phyloP scores from a whole-genome alignment of 2,329 filamentous ascomycete species.

The Cytospora leucostoma region DNA sequence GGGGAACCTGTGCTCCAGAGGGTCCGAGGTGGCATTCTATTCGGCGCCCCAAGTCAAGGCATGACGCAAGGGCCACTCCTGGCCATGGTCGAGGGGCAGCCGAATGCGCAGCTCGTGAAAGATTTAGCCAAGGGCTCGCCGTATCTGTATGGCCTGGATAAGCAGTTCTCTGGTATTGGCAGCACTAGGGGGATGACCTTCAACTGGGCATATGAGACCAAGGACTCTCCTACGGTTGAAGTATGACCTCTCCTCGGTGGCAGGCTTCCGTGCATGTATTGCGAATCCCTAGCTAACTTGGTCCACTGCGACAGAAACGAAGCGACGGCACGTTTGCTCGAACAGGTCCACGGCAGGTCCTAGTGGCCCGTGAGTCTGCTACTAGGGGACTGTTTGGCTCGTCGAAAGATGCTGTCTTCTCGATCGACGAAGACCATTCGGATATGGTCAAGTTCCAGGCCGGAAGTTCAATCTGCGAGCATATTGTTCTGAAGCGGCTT shows the following conservation, averaged over 20 bases:
- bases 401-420: constrained; percentile 21
- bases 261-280: too few species aligned
- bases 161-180: constrained; percentile 27
- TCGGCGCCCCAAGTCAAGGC: constrained; percentile 32
- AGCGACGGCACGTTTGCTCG: constrained; percentile 19
- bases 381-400: constrained; percentile 27
- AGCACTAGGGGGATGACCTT: constrained; percentile 11
- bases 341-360: constrained; percentile 25
- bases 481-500: too few species aligned
- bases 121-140: constrained; percentile 25
- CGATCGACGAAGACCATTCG: constrained; percentile 32
- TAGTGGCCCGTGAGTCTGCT: constrained; percentile 31
- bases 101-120: constrained; percentile 28
- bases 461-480: neutral
- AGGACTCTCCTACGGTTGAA: constrained; percentile 28
- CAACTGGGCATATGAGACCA: constrained; percentile 33
- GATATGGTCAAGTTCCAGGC: constrained; percentile 32
- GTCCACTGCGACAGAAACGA: too few species aligned
- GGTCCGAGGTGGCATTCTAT: constrained; percentile 31
- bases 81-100: constrained; percentile 29
- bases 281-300: too few species aligned
- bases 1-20: constrained; percentile 14
- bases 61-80: constrained; percentile 30
- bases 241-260: constrained; percentile 22
- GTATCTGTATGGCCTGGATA: constrained; percentile 19